A percentile compares a stretch with the other conserved stretches of the same genome.
Conservation (phyloP, 257 asterid genomes). For the Solanum chmielewskii region DNA sequence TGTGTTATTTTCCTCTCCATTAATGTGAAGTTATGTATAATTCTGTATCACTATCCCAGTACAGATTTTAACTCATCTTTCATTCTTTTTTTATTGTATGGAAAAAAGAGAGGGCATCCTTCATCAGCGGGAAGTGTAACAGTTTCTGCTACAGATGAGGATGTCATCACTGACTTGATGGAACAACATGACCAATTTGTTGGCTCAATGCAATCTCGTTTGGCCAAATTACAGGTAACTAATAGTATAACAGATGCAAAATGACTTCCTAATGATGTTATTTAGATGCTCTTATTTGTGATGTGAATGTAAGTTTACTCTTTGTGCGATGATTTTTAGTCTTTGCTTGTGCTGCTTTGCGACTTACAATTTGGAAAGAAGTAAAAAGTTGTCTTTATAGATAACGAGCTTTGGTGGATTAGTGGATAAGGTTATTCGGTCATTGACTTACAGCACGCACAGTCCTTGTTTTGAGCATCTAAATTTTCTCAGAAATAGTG, state of each 20-base stretch:
- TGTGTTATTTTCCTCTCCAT: neutral
- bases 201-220: conserved; percentile 81
- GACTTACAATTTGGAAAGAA: neutral
- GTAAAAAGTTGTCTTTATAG: neutral
- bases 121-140: conserved; percentile 45
- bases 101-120: conserved; percentile 41
- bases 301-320: neutral
- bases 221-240: conserved; percentile 79
- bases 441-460: neutral
- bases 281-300: neutral
- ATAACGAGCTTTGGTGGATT: neutral
- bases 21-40: neutral
- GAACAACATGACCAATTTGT: conserved; percentile 70
- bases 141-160: conserved; percentile 70
- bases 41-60: neutral
- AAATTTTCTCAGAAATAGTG: neutral
- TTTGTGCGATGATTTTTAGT: neutral
- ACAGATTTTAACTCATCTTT: neutral
- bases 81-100: neutral
- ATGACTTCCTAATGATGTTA: neutral
- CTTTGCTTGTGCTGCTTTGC: neutral
- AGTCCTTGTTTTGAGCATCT: neutral
- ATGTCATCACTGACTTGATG: conserved; percentile 59
- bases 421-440: neutral
- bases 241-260: neutral